A percentile compares a stretch with the other conserved stretches of the same genome.
phyloP scores from a whole-genome alignment of 257 asterid genomes.

The Fraxinus pennsylvanica region DNA sequence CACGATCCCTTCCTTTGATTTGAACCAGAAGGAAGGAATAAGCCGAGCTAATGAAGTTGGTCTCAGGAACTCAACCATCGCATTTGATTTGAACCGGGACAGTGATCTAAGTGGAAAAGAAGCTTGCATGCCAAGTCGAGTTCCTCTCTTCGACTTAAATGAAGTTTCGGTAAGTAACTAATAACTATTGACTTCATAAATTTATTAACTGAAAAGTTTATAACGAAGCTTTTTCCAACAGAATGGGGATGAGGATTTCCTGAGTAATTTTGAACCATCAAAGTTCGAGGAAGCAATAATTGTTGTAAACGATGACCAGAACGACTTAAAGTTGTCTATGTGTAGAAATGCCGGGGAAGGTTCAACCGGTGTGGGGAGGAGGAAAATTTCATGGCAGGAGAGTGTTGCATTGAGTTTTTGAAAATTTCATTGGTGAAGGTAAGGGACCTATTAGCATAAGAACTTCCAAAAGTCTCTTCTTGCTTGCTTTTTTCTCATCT shows the following conservation, averaged over 20 bases:
- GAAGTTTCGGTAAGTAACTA: conserved; percentile 60
- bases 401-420: conserved; percentile 84
- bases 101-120: conserved; percentile 43
- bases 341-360: conserved; percentile 74
- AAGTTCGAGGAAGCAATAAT: conserved; percentile 48
- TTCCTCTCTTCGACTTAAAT: conserved; percentile 78
- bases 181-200: not conserved
- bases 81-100: conserved; percentile 62
- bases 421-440: conserved; percentile 14
- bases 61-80: conserved; percentile 19
- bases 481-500: not conserved
- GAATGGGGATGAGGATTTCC: conserved; percentile 71
- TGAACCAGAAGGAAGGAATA: conserved; percentile 48
- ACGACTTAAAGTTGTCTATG: conserved; percentile 53
- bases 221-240: conserved; percentile 31
- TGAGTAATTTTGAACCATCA: conserved; percentile 34
- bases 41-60: conserved; percentile 32
- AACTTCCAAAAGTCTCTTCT: not conserved
- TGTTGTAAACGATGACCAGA: conserved; percentile 57
- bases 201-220: not conserved
- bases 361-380: conserved; percentile 64
- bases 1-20: conserved; percentile 28
- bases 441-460: not conserved
- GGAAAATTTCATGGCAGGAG: conserved; percentile 87
- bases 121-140: conserved; percentile 41